These are phyloP conservation scores for Claviceps monticola DNA, from an alignment of 2,329 filamentous ascomycete species.

Conservation along the genomic window DNA sequence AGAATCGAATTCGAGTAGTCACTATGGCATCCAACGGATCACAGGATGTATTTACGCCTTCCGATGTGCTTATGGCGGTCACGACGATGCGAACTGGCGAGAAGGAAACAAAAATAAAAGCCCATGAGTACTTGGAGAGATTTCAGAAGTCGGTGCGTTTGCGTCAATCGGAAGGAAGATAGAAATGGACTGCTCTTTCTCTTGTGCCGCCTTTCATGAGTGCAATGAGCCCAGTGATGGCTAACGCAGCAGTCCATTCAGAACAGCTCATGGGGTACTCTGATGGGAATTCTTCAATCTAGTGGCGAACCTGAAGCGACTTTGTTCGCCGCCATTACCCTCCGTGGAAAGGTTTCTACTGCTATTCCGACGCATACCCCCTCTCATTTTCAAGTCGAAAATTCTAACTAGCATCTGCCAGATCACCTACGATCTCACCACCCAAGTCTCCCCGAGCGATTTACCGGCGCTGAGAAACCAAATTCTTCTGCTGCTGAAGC, in stretches of 20 bases:
- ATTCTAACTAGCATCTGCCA: conserved; percentile 23
- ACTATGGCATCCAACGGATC: conserved; percentile 53
- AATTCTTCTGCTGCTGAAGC: conserved; percentile 65
- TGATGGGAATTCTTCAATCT: conserved; percentile 75
- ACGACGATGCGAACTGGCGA: conserved; percentile 82
- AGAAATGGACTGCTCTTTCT: neutral
- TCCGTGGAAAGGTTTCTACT: conserved; percentile 78
- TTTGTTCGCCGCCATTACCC: conserved; percentile 87
- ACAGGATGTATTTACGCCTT: conserved; percentile 61
- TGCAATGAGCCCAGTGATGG: neutral
- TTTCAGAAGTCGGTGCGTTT: conserved; percentile 88
- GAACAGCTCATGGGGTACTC: conserved; percentile 83
- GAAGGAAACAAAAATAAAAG: conserved; percentile 72
- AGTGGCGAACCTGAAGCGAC: conserved; percentile 71
- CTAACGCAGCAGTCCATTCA: conserved; percentile 23
- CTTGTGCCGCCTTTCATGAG: neutral
- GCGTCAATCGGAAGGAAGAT: neutral
- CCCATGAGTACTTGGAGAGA: conserved; percentile 78
- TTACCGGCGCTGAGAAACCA: conserved; percentile 70
- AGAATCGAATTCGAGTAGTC: neutral
- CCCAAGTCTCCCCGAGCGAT: conserved; percentile 68
- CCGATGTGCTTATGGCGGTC: conserved; percentile 69
- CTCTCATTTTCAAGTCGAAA: neutral
- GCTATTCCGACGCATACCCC: neutral
- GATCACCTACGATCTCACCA: conserved; percentile 87